Conservation (phyloP, 345 rosid genomes). For the Ailanthus altissimus region DNA sequence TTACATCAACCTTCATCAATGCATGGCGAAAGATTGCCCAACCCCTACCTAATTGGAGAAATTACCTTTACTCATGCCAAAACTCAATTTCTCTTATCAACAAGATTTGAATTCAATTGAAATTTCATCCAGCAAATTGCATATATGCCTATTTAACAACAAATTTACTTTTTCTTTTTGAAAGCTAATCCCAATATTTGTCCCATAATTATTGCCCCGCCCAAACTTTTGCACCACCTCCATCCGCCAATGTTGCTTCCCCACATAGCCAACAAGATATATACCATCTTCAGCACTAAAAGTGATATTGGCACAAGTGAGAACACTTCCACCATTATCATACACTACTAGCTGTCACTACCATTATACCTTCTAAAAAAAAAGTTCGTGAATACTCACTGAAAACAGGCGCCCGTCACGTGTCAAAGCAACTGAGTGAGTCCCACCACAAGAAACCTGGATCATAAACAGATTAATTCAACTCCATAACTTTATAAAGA, state of each 20-base stretch:
- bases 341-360: background rate
- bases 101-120: background rate
- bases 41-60: too few species aligned
- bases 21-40: background rate
- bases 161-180: background rate
- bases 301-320: background rate
- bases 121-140: background rate
- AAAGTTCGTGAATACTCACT: slow-evolving; percentile 48
- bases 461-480: slow-evolving; percentile 20
- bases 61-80: too few species aligned
- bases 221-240: background rate
- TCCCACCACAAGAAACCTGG: slow-evolving; percentile 98
- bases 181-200: background rate
- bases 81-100: background rate
- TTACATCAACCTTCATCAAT: background rate
- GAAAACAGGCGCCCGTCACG: slow-evolving; percentile 83
- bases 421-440: slow-evolving; percentile 96
- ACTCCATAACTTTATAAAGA: slow-evolving; percentile 3
- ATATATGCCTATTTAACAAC: background rate
- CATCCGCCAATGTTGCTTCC: too few species aligned
- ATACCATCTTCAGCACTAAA: too few species aligned
- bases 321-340: background rate
- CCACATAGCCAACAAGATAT: too few species aligned
- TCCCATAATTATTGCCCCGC: background rate
- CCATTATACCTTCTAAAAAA: background rate